These are phyloP conservation scores for Plenodomus biglobosus DNA, from an alignment of 2,329 filamentous ascomycete genomes.

Conservation along the genomic window DNA sequence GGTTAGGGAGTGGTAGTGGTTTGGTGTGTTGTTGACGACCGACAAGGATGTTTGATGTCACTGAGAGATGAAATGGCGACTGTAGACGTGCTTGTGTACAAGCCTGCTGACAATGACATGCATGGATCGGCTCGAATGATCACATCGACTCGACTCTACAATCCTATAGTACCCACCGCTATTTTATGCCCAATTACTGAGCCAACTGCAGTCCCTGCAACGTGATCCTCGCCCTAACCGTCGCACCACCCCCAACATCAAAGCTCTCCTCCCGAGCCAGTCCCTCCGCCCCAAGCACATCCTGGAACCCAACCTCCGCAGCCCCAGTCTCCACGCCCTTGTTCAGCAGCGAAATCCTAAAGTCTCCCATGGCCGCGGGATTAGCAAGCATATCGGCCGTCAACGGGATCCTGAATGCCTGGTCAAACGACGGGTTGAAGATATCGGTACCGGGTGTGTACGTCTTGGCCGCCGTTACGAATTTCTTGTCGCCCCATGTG, in stretches of 20 bases:
- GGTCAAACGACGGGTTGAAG: slow-evolving; percentile 53
- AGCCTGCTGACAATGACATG: no score
- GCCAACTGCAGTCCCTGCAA: slow-evolving; percentile 26
- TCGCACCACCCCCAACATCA: slow-evolving; percentile 30
- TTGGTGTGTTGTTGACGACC: no score
- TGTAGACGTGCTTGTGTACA: no score
- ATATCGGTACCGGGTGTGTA: slow-evolving; percentile 53
- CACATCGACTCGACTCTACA: no score
- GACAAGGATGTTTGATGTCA: no score
- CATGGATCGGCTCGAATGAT: no score
- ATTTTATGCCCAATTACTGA: no score
- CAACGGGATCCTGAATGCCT: slow-evolving; percentile 50
- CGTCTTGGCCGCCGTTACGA: slow-evolving; percentile 47
- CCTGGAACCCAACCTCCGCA: slow-evolving; percentile 29
- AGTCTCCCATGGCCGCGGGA: slow-evolving; percentile 9
- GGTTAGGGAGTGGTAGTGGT: slow-evolving; percentile 65
- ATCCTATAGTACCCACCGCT: no score
- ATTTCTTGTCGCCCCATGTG: slow-evolving; percentile 47
- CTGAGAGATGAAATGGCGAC: no score
- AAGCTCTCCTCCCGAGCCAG: slow-evolving; percentile 23
- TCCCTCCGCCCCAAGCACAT: slow-evolving; percentile 27
- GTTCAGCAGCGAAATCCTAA: slow-evolving; percentile 34
- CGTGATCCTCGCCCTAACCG: slow-evolving; percentile 28
- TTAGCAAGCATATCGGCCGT: slow-evolving; percentile 35
- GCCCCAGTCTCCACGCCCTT: slow-evolving; percentile 29